A percentile compares a stretch with the other conserved stretches of the same genome.
These are phyloP conservation scores for Juglanconis juglandina DNA, from an alignment of 2,329 filamentous ascomycete genomes.

Conservation along the genomic window DNA sequence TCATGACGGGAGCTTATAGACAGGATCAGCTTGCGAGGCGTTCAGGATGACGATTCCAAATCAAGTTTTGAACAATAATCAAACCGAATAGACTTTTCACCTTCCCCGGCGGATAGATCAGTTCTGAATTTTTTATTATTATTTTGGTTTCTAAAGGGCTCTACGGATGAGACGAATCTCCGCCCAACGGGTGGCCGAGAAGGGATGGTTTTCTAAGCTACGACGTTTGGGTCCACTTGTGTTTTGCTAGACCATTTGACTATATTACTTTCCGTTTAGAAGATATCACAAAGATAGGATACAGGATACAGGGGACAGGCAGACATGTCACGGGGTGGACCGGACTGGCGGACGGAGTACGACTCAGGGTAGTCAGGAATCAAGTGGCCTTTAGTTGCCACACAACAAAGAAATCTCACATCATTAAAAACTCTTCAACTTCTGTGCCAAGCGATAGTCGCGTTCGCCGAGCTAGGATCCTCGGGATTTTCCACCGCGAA, in stretches of 20 bases:
- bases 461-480: neutral
- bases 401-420: neutral
- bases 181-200: neutral
- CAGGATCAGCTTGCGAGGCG: conserved; percentile 19
- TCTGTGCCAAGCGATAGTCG: neutral
- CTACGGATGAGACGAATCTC: neutral
- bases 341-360: conserved; percentile 2
- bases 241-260: neutral
- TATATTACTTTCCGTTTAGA: neutral
- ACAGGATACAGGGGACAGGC: neutral
- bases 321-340: neutral
- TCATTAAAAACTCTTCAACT: neutral
- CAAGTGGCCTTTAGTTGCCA: neutral
- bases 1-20: conserved; percentile 19
- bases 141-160: neutral
- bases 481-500: neutral
- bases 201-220: neutral
- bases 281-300: conserved; percentile 13
- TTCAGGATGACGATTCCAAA: conserved; percentile 17
- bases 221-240: neutral
- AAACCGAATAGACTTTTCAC: conserved; percentile 5
- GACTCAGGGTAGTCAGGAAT: neutral
- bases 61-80: conserved; percentile 1
- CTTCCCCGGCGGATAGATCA: conserved; percentile 11
- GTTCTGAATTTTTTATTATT: too few relatives aligned